These are phyloP conservation scores for Bonia amplexicaulis DNA, from an alignment of 176 grass and related monocot species.

Conservation along the genomic window DNA sequence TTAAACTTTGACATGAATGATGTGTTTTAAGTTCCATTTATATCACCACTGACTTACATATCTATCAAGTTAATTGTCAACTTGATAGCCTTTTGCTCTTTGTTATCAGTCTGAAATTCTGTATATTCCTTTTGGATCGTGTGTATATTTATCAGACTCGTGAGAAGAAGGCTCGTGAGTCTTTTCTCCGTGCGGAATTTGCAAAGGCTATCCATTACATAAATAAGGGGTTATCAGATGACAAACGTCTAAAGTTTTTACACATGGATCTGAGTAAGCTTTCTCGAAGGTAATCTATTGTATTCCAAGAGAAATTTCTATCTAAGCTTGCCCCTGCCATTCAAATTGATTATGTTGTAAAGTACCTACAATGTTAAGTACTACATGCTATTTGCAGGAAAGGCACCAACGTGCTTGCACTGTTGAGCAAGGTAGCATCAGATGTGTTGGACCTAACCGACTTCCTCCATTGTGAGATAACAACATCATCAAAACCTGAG, in stretches of 20 bases:
- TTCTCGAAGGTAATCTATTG: conserved; percentile 62
- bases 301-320: not conserved
- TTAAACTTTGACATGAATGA: not conserved
- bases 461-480: conserved; percentile 67
- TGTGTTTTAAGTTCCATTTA: not conserved
- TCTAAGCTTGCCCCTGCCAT: not conserved
- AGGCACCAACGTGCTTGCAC: conserved; percentile 54
- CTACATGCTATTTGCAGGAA: conserved; percentile 53
- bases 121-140: conserved; percentile 19
- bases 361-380: not conserved
- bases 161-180: conserved; percentile 97
- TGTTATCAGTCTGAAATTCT: conserved; percentile 25
- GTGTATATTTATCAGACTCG: conserved; percentile 59
- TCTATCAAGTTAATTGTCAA: conserved; percentile 2
- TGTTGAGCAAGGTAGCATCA: conserved; percentile 71
- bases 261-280: conserved; percentile 99
- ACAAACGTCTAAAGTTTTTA: conserved; percentile 72
- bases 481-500: conserved; percentile 28
- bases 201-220: conserved; percentile 82
- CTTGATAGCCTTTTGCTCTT: conserved; percentile 9
- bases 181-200: conserved; percentile 87
- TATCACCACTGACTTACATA: not conserved
- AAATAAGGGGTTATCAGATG: conserved; percentile 70
- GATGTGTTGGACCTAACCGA: conserved; percentile 78
- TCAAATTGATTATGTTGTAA: conserved; percentile 17